Base-by-base conservation (phyloP, 768 basidiomycete species). In the Postia placenta region DNA sequence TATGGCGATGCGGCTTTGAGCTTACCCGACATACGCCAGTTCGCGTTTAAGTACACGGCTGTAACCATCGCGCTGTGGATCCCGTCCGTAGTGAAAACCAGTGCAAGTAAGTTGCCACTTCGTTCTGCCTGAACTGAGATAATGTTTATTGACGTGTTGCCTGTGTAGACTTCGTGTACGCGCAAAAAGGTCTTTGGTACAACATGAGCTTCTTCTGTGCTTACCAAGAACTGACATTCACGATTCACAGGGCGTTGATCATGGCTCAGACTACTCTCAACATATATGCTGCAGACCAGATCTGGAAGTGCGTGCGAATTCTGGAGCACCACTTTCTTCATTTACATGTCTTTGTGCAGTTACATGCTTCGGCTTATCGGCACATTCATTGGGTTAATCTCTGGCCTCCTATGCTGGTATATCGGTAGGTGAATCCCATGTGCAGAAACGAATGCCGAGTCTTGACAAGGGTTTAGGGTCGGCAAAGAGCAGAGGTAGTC, bases 251-350 rank as follows among this genome's bases (percentile, higher is more conserved):
- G 78, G 77, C 77, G 4, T 62, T 81, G 42, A 78, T 81, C 57
- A 81, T 80, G 76, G 74, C 76, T 0, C 81, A 82, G 55, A 80
- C 76, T 1, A 78, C 75, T 12, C 50, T 81, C 45, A 78, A 74
- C 40, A 70, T 81, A 28, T 81, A 73, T 55, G 71, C 74, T 2
- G 77, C 78, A 7, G 79, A 83, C 59, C 81, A 82, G 58, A 70
- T 81, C 4, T 73, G 59, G 61, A 74, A 74, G 73, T 74, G 44
- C 23, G 65, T 56, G 6, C 5, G n/a, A 39, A 4, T 17, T 28
- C 14, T 5, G n/a, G 5, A 28, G 26, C n/a, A 3, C 30, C 11
- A 33, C 15, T 0, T 15, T 23, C 7, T 26, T 39, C n/a, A 36
- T 33, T 12, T 38, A 38, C 15, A 11, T 23, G 6, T 19, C 20